These are phyloP conservation scores for Neurospora intermedia DNA, from an alignment of 495 filamentous ascomycete species.

Conservation along the genomic window DNA sequence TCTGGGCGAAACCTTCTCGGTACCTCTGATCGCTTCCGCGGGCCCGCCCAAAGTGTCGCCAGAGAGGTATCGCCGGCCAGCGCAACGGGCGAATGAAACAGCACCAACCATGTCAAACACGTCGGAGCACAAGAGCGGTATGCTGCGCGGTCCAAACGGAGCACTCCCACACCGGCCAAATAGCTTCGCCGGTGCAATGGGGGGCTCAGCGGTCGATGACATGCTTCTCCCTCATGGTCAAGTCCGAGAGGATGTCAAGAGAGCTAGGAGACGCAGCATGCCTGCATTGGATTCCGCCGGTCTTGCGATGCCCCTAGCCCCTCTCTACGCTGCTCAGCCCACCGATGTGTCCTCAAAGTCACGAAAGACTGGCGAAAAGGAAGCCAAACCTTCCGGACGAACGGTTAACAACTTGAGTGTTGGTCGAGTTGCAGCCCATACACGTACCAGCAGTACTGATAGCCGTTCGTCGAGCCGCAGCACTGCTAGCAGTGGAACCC, in stretches of 20 bases:
- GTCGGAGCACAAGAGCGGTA: constrained; percentile 17
- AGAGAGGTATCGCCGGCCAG: constrained; percentile 44
- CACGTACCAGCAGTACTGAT: constrained; percentile 31
- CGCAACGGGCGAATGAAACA: constrained; percentile 32
- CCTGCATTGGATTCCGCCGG: constrained; percentile 63
- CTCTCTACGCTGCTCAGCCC: constrained; percentile 29
- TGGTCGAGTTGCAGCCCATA: constrained; percentile 16
- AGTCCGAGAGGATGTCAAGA: constrained; percentile 54
- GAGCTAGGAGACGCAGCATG: constrained; percentile 74
- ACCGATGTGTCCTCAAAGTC: neutral
- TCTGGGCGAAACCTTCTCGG: constrained; percentile 19
- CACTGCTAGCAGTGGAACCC: constrained; percentile 23
- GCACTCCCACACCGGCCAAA: constrained; percentile 29
- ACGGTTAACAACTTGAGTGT: constrained; percentile 8
- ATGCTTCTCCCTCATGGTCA: constrained; percentile 36
- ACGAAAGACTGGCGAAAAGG: constrained; percentile 26
- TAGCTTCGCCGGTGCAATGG: constrained; percentile 29
- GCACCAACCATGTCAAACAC: constrained; percentile 10
- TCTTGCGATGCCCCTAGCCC: constrained; percentile 32
- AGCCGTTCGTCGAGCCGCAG: constrained; percentile 34
- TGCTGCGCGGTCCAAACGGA: constrained; percentile 19
- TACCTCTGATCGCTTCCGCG: constrained; percentile 26
- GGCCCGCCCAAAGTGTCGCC: constrained; percentile 34
- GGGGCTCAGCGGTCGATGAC: constrained; percentile 40
- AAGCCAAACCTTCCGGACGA: constrained; percentile 20